A percentile compares a stretch with the other conserved stretches of the same genome.
phyloP scores from a whole-genome alignment of 495 filamentous ascomycete species.

The Delitschia confertaspora region DNA sequence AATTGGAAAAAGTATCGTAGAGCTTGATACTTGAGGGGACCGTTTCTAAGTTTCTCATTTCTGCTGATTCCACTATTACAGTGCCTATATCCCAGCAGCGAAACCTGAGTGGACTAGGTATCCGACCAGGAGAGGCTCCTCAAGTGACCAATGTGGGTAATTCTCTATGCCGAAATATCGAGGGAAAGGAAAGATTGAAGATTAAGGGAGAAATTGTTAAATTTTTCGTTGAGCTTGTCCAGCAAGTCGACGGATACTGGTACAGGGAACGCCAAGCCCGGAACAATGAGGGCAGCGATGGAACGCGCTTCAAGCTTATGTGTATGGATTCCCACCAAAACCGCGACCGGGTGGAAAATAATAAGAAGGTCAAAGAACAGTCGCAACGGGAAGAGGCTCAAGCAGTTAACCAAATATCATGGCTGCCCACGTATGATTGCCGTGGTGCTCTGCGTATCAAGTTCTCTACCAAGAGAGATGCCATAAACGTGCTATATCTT shows the following conservation, averaged over 20 bases:
- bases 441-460: slow-evolving; percentile 21
- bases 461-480: slow-evolving; percentile 19
- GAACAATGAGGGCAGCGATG: slow-evolving; percentile 13
- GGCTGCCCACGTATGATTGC: slow-evolving; percentile 21
- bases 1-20: slow-evolving; percentile 6
- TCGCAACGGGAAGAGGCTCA: background rate
- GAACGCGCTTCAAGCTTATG: slow-evolving; percentile 21
- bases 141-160: slow-evolving; percentile 13
- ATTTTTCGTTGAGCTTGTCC: slow-evolving; percentile 15
- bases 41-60: slow-evolving; percentile 19
- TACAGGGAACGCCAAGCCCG: slow-evolving; percentile 20
- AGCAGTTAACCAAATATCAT: background rate
- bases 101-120: slow-evolving; percentile 10
- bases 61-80: slow-evolving; percentile 12
- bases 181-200: slow-evolving; percentile 17
- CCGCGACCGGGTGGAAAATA: slow-evolving; percentile 6
- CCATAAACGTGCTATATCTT: slow-evolving; percentile 21
- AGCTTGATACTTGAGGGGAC: slow-evolving; percentile 19
- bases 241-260: slow-evolving; percentile 17
- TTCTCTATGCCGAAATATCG: slow-evolving; percentile 15
- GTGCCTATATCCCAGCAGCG: slow-evolving; percentile 11
- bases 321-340: slow-evolving; percentile 21
- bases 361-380: slow-evolving; percentile 8
- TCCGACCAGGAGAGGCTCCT: slow-evolving; percentile 6
- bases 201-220: slow-evolving; percentile 11